Percentiles rank a stretch among this genome's conserved stretches.
These are phyloP conservation scores for Wickerhamiella domercqiae DNA, from an alignment of 805 yeast species.

Conservation along the genomic window DNA sequence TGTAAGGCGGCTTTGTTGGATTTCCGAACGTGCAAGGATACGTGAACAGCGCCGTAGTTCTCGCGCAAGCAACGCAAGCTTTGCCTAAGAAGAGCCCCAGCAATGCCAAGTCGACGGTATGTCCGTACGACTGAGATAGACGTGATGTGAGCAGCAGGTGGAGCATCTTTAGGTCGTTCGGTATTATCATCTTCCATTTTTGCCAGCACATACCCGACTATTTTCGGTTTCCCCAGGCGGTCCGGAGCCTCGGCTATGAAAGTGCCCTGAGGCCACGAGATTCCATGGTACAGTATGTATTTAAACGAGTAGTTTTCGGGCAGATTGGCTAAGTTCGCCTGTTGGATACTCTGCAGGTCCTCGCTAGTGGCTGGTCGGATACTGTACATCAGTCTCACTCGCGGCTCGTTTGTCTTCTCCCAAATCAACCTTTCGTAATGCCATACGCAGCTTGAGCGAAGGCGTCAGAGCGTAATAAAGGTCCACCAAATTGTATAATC, in stretches of 20 bases:
- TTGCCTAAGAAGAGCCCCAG: constrained; percentile 71
- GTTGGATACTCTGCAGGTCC: constrained; percentile 91
- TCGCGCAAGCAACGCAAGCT: constrained; percentile 68
- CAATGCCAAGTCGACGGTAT: constrained; percentile 87
- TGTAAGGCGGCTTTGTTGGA: constrained; percentile 90
- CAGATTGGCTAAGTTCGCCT: constrained; percentile 76
- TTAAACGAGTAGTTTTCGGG: constrained; percentile 91
- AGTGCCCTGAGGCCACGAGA: constrained; percentile 96
- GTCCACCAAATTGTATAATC: too few relatives aligned
- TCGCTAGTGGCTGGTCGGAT: constrained; percentile 75
- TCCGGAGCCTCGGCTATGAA: constrained; percentile 71
- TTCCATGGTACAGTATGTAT: constrained; percentile 82
- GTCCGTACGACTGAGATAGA: constrained; percentile 90
- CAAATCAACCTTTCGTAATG: too few relatives aligned
- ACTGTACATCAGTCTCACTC: constrained; percentile 48
- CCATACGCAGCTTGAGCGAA: too few relatives aligned
- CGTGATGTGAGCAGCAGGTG: constrained; percentile 80
- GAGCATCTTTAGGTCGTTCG: constrained; percentile 15
- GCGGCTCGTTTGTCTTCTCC: too few relatives aligned
- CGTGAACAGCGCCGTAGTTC: constrained; percentile 65
- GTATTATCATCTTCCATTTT: constrained; percentile 80
- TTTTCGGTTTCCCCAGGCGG: constrained; percentile 56
- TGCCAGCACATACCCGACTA: constrained; percentile 92
- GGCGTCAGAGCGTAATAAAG: too few relatives aligned
- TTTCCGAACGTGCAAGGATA: constrained; percentile 83